Evolutionary conservation across 148 eudicot genomes (phyloP), one percentile per base, ranked within the genome.

Genomic region (Spergularia marina): DNA sequence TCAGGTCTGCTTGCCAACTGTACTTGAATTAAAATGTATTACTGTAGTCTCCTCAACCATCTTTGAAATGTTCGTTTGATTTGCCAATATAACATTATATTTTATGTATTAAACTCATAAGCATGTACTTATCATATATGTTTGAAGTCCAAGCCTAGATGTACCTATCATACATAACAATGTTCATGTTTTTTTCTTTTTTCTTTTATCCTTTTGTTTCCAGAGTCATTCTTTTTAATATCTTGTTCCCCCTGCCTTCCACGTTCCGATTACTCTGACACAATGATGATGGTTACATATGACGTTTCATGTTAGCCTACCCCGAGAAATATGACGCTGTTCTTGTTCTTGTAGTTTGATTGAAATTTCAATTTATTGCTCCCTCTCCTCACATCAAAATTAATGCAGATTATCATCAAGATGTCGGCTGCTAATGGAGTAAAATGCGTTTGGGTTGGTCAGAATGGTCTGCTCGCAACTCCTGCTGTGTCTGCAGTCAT

Each of bases 371-470:
- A 6, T 20, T 17, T 60, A 17, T 56, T 67, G 53, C 25, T 16
- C 10, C 49, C 52, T 61, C 21, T 30, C 53, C 10, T 15, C 60
- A 20, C 53, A 10, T 11, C 15, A 58, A 72, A 69, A 80, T 56
- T 47, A 62, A 72, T 55, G 72, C 91, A 95, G 99, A 87, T 92
- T 40, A 95, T 95, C 63, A 92, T 86, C 66, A 95, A 95, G 89
- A 90, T 95, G 99, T 84, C 97, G 65, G 99, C 99, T 85, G 99
- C 89, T 70, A 95, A 92, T 86, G 97, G 96, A 84, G 99, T 89
- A 57, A 87, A 97, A 75, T 77, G 97, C 80, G 76, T 95, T 77
- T 95, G 99, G 99, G 91, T 95, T 82, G 99, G 99, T 78, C 96
- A 90, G 83, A 87, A 95, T 82, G 86, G 92, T 72, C 83, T 95